These are phyloP conservation scores for Periconia digitata DNA, from an alignment of 2,329 filamentous ascomycete genomes.

Conservation along the genomic window DNA sequence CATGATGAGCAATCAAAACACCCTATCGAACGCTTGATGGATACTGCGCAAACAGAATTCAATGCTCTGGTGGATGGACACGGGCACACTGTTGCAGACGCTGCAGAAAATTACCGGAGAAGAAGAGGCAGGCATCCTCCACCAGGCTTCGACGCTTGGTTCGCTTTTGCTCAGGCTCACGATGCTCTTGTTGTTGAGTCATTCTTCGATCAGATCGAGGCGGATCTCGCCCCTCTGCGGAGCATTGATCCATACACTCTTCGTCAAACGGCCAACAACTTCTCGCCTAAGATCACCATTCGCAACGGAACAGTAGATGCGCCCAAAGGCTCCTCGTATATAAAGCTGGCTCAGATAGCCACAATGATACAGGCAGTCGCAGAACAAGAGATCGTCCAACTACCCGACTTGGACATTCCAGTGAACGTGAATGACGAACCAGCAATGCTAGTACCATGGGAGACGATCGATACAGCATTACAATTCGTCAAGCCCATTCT, in stretches of 20 bases:
- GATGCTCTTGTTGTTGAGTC: constrained; percentile 50
- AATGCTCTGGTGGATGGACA: constrained; percentile 34
- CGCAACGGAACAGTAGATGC: constrained; percentile 42
- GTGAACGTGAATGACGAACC: constrained; percentile 53
- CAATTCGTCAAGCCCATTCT: constrained; percentile 32
- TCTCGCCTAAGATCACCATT: constrained; percentile 43
- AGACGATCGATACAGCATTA: constrained; percentile 43
- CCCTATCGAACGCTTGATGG: constrained; percentile 43
- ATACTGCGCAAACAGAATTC: constrained; percentile 34
- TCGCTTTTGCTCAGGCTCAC: constrained; percentile 45
- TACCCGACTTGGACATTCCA: constrained; percentile 52
- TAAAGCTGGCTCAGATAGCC: constrained; percentile 43
- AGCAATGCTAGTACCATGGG: constrained; percentile 50
- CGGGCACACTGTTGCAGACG: constrained; percentile 40
- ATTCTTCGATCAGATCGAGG: constrained; percentile 55
- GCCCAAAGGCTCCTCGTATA: constrained; percentile 25
- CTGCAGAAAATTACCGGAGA: constrained; percentile 47
- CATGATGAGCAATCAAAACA: constrained; percentile 18
- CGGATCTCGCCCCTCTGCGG: constrained; percentile 55
- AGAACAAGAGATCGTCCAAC: constrained; percentile 39
- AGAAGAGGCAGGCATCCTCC: constrained; percentile 52
- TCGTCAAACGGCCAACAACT: constrained; percentile 42
- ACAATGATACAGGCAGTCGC: constrained; percentile 45
- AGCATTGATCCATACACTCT: constrained; percentile 45
- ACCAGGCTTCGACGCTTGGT: constrained; percentile 54